Evolutionary conservation across 148 eudicot species (phyloP).

Genomic region (Linanthus parryae): DNA sequence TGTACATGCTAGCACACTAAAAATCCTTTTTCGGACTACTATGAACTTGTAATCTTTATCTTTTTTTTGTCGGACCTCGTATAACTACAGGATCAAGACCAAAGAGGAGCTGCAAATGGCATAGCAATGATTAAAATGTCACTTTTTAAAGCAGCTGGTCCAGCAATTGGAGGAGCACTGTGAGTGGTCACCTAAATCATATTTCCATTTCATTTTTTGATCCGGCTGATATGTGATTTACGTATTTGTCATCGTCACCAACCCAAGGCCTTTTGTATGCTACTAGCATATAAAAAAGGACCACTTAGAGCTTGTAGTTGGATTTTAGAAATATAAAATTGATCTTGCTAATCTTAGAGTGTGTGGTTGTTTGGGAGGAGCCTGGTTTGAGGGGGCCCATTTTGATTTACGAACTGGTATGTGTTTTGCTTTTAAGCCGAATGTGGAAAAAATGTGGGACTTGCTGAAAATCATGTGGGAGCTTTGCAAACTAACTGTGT

Average conservation of each 20-base stretch:
- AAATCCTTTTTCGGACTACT: not conserved
- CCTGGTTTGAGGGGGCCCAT: no score
- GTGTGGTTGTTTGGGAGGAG: no score
- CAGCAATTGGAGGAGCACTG: slow-evolving; percentile 73
- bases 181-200: slow-evolving; percentile 25
- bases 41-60: slow-evolving; percentile 2
- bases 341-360: not conserved
- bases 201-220: not conserved
- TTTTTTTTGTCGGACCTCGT: not conserved
- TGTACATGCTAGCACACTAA: not conserved
- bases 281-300: not conserved
- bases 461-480: no score
- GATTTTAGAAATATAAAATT: not conserved
- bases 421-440: no score
- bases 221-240: no score
- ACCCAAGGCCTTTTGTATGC: not conserved
- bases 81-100: slow-evolving; percentile 56
- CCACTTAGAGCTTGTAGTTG: not conserved
- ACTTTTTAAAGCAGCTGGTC: slow-evolving; percentile 68
- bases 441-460: no score
- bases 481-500: no score
- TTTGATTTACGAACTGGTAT: no score
- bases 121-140: slow-evolving; percentile 72
- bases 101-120: slow-evolving; percentile 93
- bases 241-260: not conserved